phyloP scores from a whole-genome alignment of 345 rosid species.

The Salix udensis region DNA sequence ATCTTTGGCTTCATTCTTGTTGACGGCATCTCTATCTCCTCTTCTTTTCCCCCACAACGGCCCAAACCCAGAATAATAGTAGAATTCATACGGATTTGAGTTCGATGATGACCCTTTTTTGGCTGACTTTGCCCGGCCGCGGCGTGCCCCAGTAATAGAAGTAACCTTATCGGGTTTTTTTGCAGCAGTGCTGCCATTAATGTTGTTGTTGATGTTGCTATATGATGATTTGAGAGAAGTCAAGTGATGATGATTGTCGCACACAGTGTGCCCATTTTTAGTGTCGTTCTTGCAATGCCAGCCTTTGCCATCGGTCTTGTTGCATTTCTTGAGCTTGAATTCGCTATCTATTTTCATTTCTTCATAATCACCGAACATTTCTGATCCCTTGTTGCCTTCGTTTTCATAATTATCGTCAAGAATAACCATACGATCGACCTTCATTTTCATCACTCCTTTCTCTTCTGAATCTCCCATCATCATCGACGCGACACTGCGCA shows the following conservation, averaged over 20 bases:
- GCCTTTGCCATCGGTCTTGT: conserved; percentile 31
- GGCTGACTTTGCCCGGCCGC: conserved; percentile 43
- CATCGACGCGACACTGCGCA: conserved; percentile 46
- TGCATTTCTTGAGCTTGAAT: conserved; percentile 18
- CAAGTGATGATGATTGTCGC: conserved; percentile 31
- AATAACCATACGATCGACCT: conserved; percentile 31
- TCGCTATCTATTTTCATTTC: conserved; percentile 10
- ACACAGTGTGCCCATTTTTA: conserved; percentile 22
- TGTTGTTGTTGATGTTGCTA: conserved; percentile 3
- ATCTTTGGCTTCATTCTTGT: neutral
- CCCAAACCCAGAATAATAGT: conserved; percentile 94
- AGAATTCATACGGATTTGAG: conserved; percentile 64
- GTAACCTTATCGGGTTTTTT: conserved; percentile 17
- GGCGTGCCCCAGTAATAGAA: conserved; percentile 19
- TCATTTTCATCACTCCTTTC: conserved; percentile 19
- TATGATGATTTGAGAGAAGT: conserved; percentile 27
- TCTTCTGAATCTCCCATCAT: conserved; percentile 26
- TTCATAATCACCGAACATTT: conserved; percentile 17
- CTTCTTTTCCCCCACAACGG: conserved; percentile 77
- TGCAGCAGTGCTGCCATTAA: neutral
- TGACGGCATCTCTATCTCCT: conserved; percentile 29
- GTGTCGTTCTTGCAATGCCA: conserved; percentile 28
- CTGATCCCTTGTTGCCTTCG: neutral
- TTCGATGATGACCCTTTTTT: conserved; percentile 33
- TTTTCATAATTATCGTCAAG: conserved; percentile 31